Conservation (phyloP, 768 basidiomycete genomes). For the Gymnopilus dilepis region DNA sequence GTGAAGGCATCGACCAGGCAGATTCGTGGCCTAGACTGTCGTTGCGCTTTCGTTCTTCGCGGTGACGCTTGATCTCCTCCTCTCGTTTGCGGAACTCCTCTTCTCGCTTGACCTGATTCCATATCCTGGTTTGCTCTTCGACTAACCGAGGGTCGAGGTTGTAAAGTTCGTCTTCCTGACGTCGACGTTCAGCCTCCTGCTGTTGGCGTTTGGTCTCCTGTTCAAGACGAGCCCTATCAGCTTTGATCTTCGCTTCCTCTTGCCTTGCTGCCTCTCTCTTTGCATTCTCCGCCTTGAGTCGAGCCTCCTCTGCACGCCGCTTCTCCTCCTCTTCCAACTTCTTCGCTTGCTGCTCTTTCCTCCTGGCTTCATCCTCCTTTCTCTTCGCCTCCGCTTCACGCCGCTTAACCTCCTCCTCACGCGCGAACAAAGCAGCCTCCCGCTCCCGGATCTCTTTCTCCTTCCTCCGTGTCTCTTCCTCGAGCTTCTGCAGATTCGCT, state of each 20-base stretch:
- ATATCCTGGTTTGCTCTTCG: slow-evolving; percentile 32
- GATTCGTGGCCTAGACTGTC: slow-evolving; percentile 44
- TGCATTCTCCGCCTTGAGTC: slow-evolving; percentile 29
- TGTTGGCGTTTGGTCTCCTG: slow-evolving; percentile 31
- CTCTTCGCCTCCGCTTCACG: slow-evolving; percentile 32
- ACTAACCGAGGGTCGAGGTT: slow-evolving; percentile 24
- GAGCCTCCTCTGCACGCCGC: slow-evolving; percentile 11
- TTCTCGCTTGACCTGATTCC: slow-evolving; percentile 36
- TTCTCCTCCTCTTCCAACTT: slow-evolving; percentile 30
- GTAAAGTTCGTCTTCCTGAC: slow-evolving; percentile 33
- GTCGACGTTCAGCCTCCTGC: slow-evolving; percentile 28
- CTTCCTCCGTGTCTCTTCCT: slow-evolving; percentile 24
- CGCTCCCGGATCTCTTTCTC: slow-evolving; percentile 36
- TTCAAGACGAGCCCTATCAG: slow-evolving; percentile 31
- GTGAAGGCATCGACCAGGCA: slow-evolving; percentile 34
- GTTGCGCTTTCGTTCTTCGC: slow-evolving; percentile 52
- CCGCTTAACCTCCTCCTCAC: slow-evolving; percentile 42
- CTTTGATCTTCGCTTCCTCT: slow-evolving; percentile 31
- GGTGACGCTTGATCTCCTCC: slow-evolving; percentile 44
- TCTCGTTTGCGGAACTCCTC: slow-evolving; percentile 46
- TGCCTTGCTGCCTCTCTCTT: slow-evolving; percentile 31
- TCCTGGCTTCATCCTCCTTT: slow-evolving; percentile 19
- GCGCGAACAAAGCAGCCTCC: slow-evolving; percentile 32
- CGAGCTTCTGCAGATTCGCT: slow-evolving; percentile 32
- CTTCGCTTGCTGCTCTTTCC: slow-evolving; percentile 24